phyloP scores from a whole-genome alignment of 2,329 filamentous ascomycete genomes.

The Incumbomyces delicatus region DNA sequence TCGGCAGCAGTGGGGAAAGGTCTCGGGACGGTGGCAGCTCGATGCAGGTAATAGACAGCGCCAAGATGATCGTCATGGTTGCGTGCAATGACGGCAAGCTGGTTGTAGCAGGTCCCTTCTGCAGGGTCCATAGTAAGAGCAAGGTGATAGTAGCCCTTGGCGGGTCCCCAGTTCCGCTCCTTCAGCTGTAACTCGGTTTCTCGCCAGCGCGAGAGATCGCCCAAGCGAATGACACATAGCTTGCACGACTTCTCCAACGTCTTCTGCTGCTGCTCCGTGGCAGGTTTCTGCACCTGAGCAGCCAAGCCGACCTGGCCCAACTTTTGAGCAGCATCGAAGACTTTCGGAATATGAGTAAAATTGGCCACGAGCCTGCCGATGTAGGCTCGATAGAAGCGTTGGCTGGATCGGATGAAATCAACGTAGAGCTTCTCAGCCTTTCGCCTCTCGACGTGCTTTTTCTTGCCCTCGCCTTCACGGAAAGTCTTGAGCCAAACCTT shows the following conservation, averaged over 20 bases:
- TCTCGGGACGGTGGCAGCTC: conserved; percentile 62
- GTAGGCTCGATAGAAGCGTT: conserved; percentile 79
- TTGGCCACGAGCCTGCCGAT: conserved; percentile 63
- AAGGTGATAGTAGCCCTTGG: conserved; percentile 74
- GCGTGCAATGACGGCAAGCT: conserved; percentile 76
- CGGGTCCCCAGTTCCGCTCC: conserved; percentile 65
- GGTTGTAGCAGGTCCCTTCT: conserved; percentile 77
- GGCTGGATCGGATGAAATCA: conserved; percentile 75
- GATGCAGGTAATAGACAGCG: conserved; percentile 81
- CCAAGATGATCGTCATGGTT: conserved; percentile 69
- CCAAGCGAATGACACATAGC: conserved; percentile 72
- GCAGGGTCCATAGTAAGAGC: conserved; percentile 69
- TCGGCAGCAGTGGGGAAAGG: conserved; percentile 64
- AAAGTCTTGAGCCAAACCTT: conserved; percentile 54
- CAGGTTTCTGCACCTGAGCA: conserved; percentile 36
- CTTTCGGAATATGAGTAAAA: conserved; percentile 47
- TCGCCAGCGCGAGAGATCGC: conserved; percentile 83
- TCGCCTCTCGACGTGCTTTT: conserved; percentile 54
- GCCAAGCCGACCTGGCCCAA: conserved; percentile 41
- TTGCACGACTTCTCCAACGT: conserved; percentile 68
- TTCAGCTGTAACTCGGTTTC: conserved; percentile 62
- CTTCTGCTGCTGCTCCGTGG: conserved; percentile 42
- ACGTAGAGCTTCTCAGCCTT: conserved; percentile 75
- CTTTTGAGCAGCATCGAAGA: conserved; percentile 47
- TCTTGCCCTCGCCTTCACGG: conserved; percentile 41